Conservation (phyloP, 768 basidiomycete species). For the Suillus variegatus region DNA sequence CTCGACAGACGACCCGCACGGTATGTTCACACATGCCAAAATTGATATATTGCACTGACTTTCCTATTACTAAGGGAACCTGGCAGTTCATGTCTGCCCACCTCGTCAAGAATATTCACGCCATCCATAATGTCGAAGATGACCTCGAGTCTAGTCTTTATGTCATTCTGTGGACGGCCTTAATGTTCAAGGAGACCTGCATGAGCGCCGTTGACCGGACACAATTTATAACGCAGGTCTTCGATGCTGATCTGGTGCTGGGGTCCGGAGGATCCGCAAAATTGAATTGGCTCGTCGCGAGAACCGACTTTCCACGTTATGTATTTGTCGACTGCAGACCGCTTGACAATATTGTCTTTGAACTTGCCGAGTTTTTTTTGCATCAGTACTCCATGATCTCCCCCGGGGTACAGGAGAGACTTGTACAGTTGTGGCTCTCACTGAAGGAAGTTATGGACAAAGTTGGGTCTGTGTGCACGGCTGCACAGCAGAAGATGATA, state of each 20-base stretch:
- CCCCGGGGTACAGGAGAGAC: not conserved
- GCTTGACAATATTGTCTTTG: not conserved
- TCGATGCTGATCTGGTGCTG: not conserved
- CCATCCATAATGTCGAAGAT: not conserved
- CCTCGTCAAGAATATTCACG: not conserved
- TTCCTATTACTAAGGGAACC: not conserved
- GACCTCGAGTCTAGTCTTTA: conserved; percentile 3
- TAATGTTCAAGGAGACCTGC: not conserved
- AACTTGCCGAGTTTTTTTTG: not conserved
- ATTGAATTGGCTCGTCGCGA: not conserved
- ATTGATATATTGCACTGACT: not conserved
- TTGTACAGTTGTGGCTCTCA: not conserved
- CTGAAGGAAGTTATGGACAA: not conserved
- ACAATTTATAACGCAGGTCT: not conserved
- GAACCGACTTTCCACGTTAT: not conserved
- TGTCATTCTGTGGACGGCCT: not conserved
- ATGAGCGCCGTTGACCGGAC: not conserved
- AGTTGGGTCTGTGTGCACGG: not conserved
- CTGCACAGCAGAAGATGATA: not conserved
- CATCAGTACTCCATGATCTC: not conserved
- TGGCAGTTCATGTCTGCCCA: conserved; percentile 3
- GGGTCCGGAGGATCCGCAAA: not conserved
- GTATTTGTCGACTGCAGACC: not conserved
- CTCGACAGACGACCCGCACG: not conserved
- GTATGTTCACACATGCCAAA: not conserved